Evolutionary conservation across 352 stramenopile species (phyloP).

Genomic region (Globisporangium canariense): DNA sequence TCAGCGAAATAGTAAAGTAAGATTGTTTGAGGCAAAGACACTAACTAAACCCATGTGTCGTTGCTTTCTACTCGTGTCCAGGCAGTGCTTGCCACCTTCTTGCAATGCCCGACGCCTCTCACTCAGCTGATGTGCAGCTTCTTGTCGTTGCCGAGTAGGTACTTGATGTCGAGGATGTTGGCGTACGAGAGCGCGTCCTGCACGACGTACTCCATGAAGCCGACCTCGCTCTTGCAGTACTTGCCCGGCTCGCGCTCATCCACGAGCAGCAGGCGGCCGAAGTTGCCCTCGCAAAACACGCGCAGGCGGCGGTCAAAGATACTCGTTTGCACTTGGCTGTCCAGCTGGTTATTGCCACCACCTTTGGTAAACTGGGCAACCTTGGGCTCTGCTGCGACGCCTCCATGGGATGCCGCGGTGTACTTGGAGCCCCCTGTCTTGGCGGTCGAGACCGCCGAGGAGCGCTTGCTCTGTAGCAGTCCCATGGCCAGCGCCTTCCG

Average conservation of each 20-base stretch:
- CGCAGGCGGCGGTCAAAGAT: neutral
- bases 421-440: neutral
- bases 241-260: neutral
- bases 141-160: conserved; percentile 28
- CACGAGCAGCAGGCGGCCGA: neutral
- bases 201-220: neutral
- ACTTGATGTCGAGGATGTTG: conserved; percentile 37
- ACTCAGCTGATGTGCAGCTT: conserved; percentile 21
- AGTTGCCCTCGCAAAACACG: neutral
- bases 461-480: neutral
- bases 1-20: no score
- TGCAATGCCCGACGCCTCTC: neutral
- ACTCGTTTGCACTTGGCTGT: neutral
- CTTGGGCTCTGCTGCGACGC: no score
- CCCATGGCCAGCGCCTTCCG: neutral
- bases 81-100: no score
- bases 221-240: neutral
- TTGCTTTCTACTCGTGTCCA: no score
- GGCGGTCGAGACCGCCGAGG: neutral
- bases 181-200: conserved; percentile 18
- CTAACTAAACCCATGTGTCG: no score
- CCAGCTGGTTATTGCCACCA: no score
- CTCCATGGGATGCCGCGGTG: neutral
- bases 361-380: no score
- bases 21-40: no score